phyloP scores from a whole-genome alignment of 768 basidiomycete species.

The Cystofilobasidium bisporidii region DNA sequence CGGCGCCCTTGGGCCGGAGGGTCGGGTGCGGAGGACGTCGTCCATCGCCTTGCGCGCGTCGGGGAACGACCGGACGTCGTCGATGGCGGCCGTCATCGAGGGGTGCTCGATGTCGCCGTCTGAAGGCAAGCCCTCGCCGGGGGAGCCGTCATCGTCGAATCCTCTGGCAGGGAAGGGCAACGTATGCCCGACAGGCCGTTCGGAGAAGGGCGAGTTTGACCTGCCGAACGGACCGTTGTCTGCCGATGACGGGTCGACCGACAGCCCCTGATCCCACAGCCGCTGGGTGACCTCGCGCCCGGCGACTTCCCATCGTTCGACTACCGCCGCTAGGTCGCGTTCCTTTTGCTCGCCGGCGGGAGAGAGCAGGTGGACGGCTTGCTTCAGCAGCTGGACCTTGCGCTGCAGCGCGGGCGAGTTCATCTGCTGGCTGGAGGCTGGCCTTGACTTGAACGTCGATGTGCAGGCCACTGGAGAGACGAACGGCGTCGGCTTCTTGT shows the following conservation, averaged over 20 bases:
- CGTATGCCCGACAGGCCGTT: background rate
- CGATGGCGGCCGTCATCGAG: too few relatives aligned
- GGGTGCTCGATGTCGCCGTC: too few relatives aligned
- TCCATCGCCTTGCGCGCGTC: too few relatives aligned
- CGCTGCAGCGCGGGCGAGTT: background rate
- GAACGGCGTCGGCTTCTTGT: background rate
- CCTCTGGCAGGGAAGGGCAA: too few relatives aligned
- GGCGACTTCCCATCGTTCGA: background rate
- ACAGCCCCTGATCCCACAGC: background rate
- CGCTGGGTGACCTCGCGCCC: background rate
- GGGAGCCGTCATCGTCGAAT: too few relatives aligned
- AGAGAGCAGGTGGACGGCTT: background rate
- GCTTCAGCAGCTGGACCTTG: background rate
- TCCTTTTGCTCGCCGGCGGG: background rate
- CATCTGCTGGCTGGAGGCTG: too few relatives aligned
- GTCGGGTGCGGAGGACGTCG: too few relatives aligned
- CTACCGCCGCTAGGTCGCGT: background rate
- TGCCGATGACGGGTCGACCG: background rate
- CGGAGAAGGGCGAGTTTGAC: background rate
- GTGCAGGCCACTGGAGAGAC: background rate
- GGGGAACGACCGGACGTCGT: too few relatives aligned
- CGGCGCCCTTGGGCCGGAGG: too few relatives aligned
- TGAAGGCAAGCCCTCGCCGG: too few relatives aligned
- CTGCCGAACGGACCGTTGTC: background rate
- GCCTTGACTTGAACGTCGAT: too few relatives aligned